phyloP scores from a whole-genome alignment of 1,284 basidiomycete species.

The Sutorius eximius region DNA sequence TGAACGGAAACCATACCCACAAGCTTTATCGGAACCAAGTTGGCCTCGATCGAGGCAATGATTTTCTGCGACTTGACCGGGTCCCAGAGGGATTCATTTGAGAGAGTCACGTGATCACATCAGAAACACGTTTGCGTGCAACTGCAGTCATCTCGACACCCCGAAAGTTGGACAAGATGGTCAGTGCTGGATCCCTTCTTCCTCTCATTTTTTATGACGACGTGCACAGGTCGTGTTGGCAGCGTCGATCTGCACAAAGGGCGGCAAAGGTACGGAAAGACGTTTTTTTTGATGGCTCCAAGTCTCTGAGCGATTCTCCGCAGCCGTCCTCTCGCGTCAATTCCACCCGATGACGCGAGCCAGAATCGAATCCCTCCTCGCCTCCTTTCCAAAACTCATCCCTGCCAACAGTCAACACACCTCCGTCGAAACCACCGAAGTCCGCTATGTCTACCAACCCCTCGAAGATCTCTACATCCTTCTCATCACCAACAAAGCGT shows the following conservation, averaged over 20 bases:
- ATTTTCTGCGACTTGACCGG: no score
- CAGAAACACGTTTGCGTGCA: constrained; percentile 14
- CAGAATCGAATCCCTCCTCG: constrained; percentile 91
- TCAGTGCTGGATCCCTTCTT: constrained; percentile 6
- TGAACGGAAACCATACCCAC: no score
- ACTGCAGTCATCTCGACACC: not conserved
- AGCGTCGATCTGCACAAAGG: constrained; percentile 92
- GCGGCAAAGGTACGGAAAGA: constrained; percentile 73
- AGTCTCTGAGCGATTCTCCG: not conserved
- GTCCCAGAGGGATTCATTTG: no score
- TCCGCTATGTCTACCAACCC: constrained; percentile 98
- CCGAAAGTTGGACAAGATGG: constrained; percentile 15
- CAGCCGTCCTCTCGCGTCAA: constrained; percentile 95
- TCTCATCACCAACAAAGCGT: constrained; percentile 97
- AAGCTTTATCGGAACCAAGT: no score
- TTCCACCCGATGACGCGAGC: constrained; percentile 93
- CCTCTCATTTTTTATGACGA: constrained; percentile 1
- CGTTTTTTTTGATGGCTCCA: not conserved
- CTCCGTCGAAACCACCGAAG: constrained; percentile 88
- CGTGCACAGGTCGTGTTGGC: constrained; percentile 79
- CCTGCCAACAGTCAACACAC: constrained; percentile 98
- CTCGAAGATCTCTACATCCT: constrained; percentile 98
- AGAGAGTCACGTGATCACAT: constrained; percentile 17
- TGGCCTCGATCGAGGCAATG: no score
- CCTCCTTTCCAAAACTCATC: constrained; percentile 97